Percentiles rank a stretch among this genome's conserved stretches.
phyloP scores from a whole-genome alignment of 257 asterid species.

The Solanum paucissectum region DNA sequence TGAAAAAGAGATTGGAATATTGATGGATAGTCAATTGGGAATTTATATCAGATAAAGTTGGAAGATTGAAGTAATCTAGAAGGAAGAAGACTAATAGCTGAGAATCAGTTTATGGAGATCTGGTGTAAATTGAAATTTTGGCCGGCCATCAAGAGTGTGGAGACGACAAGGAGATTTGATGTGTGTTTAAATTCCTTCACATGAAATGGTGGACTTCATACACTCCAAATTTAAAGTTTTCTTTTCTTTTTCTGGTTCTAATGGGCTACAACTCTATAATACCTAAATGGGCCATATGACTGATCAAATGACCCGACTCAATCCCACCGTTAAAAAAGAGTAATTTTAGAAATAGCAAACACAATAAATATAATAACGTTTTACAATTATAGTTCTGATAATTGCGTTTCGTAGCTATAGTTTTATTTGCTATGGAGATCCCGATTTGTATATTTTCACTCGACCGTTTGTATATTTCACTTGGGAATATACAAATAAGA shows the following conservation, averaged over 20 bases:
- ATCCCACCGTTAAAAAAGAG: neutral
- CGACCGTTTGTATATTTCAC: no score
- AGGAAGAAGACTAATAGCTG: conserved; percentile 18
- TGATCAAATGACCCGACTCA: neutral
- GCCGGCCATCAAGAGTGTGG: neutral
- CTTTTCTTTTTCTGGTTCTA: neutral
- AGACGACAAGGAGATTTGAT: conserved; percentile 18
- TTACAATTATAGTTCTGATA: no score
- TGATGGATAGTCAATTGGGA: neutral
- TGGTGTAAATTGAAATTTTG: conserved; percentile 14
- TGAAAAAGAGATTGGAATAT: neutral
- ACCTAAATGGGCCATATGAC: neutral
- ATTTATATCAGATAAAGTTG: neutral
- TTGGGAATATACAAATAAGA: no score
- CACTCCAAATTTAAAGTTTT: neutral
- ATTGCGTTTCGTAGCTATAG: no score
- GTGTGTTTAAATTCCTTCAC: neutral
- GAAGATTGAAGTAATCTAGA: neutral
- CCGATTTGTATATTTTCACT: no score
- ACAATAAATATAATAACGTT: no score
- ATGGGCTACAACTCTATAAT: neutral
- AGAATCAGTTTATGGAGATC: conserved; percentile 6
- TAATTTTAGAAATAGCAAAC: no score
- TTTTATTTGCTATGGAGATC: no score
- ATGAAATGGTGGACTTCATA: neutral